These are phyloP conservation scores for Platanus orientalis DNA, from an alignment of 164 flowering plant genomes.

Conservation along the genomic window DNA sequence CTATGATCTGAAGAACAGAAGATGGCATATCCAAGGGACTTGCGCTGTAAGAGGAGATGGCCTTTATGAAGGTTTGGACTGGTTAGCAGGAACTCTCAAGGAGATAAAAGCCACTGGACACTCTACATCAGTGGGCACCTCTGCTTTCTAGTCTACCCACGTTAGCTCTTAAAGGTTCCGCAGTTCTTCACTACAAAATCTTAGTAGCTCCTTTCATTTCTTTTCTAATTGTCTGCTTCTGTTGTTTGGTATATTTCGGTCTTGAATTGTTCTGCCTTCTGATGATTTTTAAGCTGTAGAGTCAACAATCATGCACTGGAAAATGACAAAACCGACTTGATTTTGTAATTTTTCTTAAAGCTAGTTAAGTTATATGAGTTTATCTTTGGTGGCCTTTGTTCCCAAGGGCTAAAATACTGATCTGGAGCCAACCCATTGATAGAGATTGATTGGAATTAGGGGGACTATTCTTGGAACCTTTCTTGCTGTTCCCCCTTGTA, in stretches of 20 bases:
- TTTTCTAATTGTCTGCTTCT: background rate
- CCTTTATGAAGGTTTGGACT: conserved; percentile 94
- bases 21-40: conserved; percentile 97
- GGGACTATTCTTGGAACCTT: background rate
- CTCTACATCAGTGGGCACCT: conserved; percentile 56
- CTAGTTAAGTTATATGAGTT: background rate
- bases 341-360: background rate
- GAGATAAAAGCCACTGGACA: conserved; percentile 69
- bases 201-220: background rate
- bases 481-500: background rate
- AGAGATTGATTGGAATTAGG: background rate
- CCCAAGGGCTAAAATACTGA: background rate
- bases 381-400: background rate
- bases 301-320: background rate
- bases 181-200: background rate
- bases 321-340: background rate
- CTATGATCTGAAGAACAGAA: conserved; percentile 75
- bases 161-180: background rate
- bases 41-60: conserved; percentile 95
- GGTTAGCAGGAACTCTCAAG: conserved; percentile 83
- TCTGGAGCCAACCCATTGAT: background rate
- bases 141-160: conserved; percentile 35
- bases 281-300: background rate
- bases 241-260: background rate
- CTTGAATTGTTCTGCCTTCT: background rate